Base-by-base conservation (phyloP, 257 asterid genomes). In the Ajuga chamaepitys region DNA sequence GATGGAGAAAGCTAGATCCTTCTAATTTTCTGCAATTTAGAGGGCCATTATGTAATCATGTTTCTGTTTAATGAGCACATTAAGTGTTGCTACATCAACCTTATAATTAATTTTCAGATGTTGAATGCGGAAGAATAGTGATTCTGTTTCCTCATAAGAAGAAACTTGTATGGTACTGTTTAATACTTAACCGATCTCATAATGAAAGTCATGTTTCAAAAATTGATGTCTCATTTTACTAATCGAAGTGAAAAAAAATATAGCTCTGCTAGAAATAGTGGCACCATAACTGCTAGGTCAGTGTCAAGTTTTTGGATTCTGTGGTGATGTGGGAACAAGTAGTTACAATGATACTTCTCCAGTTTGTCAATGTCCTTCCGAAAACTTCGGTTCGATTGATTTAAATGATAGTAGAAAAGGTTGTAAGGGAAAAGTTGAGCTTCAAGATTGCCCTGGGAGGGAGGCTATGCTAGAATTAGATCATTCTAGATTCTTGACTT, bases 281-380 rank as follows among this genome's bases (percentile, higher is more conserved):
- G 89, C 9, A 61, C 40, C 32, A 40, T 57, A 68, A 60, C 24
- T 22, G 54, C 67, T 66, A 82, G 81, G 48, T 80, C 98, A 88
- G 38, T 91, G 98, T 57, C 81, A 63, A 48, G 96, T 91, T 64
- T 91, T 66, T 66, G 98, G 88, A 4, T 91, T 58, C 69, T 91
- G 98, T 76, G 98, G 98, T 62, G 74, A 91, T 67, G 61, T 75
- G 44, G 98, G 98, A 35, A 74, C 88, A 14, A 88, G 98, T 52
- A 80, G 96, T 59, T 88, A 88, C 71, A 80, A 84, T 54, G 86
- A 84, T 0, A 70, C 85, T 0, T 67, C 74, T 9, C 96, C 96
- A 0, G 67, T 76, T 12, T 91, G 98, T 40, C 80, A 82, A 2
- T 91, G 96, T 32, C 87, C 98, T 10, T 91, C 98, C 0, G 66